Percentiles rank a stretch among this genome's conserved stretches.
Conservation (phyloP, 2,329 filamentous ascomycete genomes). For the Cladosporium austrohemisphaericum region DNA sequence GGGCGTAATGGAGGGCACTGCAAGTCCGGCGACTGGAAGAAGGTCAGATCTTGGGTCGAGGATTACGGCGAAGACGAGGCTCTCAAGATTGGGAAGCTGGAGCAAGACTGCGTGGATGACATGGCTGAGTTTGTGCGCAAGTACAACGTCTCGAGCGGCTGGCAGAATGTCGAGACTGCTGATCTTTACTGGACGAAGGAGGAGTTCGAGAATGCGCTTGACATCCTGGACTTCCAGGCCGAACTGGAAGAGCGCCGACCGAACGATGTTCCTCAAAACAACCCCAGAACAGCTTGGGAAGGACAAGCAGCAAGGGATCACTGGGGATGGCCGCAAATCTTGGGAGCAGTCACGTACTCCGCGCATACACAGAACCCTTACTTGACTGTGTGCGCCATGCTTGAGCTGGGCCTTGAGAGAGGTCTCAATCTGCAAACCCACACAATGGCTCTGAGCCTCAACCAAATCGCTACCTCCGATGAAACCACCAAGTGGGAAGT, state of each 20-base stretch:
- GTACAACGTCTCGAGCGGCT: constrained; percentile 50
- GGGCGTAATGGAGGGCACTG: constrained; percentile 21
- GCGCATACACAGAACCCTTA: constrained; percentile 37
- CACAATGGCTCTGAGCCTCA: constrained; percentile 40
- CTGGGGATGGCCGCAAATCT: constrained; percentile 13
- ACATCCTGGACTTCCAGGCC: not conserved
- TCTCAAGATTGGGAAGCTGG: constrained; percentile 39
- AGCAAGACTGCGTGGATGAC: constrained; percentile 47
- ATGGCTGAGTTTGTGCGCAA: constrained; percentile 52
- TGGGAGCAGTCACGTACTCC: constrained; percentile 48
- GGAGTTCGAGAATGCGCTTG: constrained; percentile 34
- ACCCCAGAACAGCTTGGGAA: not conserved
- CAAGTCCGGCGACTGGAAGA: constrained; percentile 41
- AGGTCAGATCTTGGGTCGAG: constrained; percentile 47
- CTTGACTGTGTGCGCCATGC: constrained; percentile 26
- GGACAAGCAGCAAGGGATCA: constrained; percentile 7
- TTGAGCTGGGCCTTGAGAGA: constrained; percentile 42
- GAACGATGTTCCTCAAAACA: constrained; percentile 33
- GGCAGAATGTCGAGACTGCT: constrained; percentile 50
- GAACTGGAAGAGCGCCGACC: constrained; percentile 4
- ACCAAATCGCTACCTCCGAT: not conserved
- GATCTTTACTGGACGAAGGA: constrained; percentile 55
- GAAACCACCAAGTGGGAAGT: constrained; percentile 19
- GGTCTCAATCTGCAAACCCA: constrained; percentile 53
- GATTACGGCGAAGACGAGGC: constrained; percentile 49